Evolutionary conservation across 148 eudicot genomes (phyloP), one percentile per base, ranked within the genome.

Genomic region (Rheum nobile): DNA sequence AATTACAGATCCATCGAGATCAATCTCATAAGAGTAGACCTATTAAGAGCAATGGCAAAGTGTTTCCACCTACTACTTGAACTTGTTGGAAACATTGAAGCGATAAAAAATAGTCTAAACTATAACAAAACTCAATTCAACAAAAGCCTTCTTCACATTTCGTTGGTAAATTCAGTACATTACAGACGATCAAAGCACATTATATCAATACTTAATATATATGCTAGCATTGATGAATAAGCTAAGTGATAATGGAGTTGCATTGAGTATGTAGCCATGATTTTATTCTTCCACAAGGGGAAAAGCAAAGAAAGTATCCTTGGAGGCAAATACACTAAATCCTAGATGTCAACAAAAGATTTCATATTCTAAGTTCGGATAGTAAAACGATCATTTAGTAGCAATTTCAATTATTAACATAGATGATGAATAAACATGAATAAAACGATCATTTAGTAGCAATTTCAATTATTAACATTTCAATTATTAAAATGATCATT

Each of bases 251-350:
- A 34, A 65, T 77, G 48, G 71, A 44, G 71, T 75, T 50, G 47
- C 71, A 67, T 39, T 37, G 29, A 19, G 41, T 38, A 39, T 39
- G 32, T 73, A 68, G 73, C 4, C 57, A 76, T 68, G 75, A 16
- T 42, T 77, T 71, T 74, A 74, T 22, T 74, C 79, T 63, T 79
- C 80, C 46, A 70, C 35, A 67, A 57, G 54, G 42, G 71, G 29
- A 22, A 35, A 21, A 12, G 65, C 34, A 57, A 72, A 69, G 37
- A 72, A 74, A 50, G 79, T 38, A 26, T 57, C 72, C 38, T 22
- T 74, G 32, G 74, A 71, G 22, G 55, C 22, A 50, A 69, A 67
- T 79, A 74, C 46, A 43, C 71, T 59, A 43, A 74, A 70, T 75
- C 80, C 84, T 82, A 76, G 29, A 79, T 24, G 71, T 13, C 22